Percentiles rank a stretch among this genome's conserved stretches.
These are phyloP conservation scores for Boletus sensibilis DNA, from an alignment of 768 basidiomycete genomes.

Conservation along the genomic window DNA sequence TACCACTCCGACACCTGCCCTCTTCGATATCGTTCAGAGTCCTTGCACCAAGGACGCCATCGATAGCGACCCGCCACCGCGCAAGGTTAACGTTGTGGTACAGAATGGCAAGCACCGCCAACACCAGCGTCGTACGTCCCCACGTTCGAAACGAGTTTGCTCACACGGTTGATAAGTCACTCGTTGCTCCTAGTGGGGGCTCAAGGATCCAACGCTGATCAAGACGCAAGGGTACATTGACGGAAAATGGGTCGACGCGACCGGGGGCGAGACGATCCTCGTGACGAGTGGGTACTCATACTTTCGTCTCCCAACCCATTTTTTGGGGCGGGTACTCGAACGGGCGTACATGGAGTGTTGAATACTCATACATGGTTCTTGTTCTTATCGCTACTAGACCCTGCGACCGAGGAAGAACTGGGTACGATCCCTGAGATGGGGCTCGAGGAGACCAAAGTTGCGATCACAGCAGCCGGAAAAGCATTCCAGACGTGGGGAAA, in stretches of 20 bases:
- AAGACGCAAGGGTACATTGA: conserved; percentile 76
- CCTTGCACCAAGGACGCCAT: conserved; percentile 16
- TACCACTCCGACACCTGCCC: conserved; percentile 15
- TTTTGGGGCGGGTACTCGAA: not conserved
- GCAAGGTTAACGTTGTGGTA: conserved; percentile 16
- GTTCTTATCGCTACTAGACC: conserved; percentile 52
- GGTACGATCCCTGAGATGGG: conserved; percentile 92
- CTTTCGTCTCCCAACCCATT: not conserved
- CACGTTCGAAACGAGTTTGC: not conserved
- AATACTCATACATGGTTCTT: not conserved
- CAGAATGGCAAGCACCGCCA: conserved; percentile 58
- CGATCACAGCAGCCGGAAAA: conserved; percentile 75
- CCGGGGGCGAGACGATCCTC: conserved; percentile 63
- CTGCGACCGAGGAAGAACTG: conserved; percentile 79
- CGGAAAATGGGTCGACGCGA: conserved; percentile 86
- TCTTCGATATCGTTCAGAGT: conserved; percentile 17
- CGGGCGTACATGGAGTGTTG: not conserved
- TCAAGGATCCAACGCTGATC: conserved; percentile 76
- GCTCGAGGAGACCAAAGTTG: conserved; percentile 75
- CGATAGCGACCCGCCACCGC: conserved; percentile 7
- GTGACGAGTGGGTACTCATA: conserved; percentile 64
- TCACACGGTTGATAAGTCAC: not conserved
- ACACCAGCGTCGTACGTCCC: conserved; percentile 34
- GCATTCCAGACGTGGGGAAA: conserved; percentile 86
- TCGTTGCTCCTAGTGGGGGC: conserved; percentile 50